Conservation (phyloP, 2,329 filamentous ascomycete genomes). For the Zymoseptoria tritici region DNA sequence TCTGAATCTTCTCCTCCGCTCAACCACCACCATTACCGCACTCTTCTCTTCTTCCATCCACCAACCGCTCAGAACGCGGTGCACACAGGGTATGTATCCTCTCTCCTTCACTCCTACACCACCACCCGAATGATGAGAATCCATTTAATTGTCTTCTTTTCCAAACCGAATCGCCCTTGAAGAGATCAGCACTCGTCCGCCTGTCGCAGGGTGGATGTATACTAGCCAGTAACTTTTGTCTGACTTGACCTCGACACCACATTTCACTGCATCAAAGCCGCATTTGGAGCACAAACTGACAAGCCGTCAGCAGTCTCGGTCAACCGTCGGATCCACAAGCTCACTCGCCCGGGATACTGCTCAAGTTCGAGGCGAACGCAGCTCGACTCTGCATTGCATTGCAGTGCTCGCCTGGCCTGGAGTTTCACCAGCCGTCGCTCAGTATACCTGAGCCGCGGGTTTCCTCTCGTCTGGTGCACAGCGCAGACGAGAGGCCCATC, state of each 20-base stretch:
- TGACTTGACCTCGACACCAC: slow-evolving; percentile 43
- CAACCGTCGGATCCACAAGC: not conserved
- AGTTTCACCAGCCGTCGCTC: not conserved
- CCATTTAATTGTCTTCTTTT: slow-evolving; percentile 70
- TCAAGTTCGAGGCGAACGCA: not conserved
- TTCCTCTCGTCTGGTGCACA: not conserved
- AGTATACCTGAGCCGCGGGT: not conserved
- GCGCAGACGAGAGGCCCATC: not conserved
- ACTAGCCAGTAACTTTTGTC: slow-evolving; percentile 87
- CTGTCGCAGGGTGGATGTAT: slow-evolving; percentile 61
- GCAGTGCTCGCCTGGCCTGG: not conserved
- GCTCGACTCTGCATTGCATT: slow-evolving; percentile 1
- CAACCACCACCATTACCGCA: not conserved
- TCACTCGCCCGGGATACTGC: not conserved
- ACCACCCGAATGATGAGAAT: slow-evolving; percentile 61
- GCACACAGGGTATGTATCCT: slow-evolving; percentile 2
- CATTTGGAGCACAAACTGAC: slow-evolving; percentile 3
- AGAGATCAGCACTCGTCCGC: slow-evolving; percentile 63
- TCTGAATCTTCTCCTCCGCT: not conserved
- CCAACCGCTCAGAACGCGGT: not conserved
- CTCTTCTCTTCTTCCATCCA: not conserved
- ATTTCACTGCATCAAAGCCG: slow-evolving; percentile 3
- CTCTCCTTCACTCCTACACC: not conserved
- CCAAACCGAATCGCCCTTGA: slow-evolving; percentile 84
- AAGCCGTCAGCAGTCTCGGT: not conserved